These are phyloP conservation scores for Schizosaccharomyces osmophilus DNA, from an alignment of 805 yeast species.

Conservation along the genomic window DNA sequence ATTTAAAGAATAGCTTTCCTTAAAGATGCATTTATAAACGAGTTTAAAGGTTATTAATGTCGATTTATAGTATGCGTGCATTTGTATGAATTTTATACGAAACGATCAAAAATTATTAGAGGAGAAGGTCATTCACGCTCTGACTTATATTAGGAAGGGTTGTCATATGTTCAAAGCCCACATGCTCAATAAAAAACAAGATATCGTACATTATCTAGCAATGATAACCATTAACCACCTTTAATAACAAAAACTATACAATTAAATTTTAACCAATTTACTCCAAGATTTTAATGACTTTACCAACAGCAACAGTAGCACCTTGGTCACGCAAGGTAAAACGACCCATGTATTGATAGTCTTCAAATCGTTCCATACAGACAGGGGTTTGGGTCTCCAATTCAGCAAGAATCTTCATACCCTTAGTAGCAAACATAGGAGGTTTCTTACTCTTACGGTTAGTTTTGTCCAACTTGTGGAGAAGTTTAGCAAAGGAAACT, in stretches of 20 bases:
- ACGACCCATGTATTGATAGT: constrained; percentile 90
- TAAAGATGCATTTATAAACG: too few relatives aligned
- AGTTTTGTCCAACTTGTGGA: constrained; percentile 86
- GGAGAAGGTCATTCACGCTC: too few relatives aligned
- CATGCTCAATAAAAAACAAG: too few relatives aligned
- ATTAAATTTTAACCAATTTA: constrained; percentile 5
- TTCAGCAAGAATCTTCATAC: constrained; percentile 81
- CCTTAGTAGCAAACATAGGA: constrained; percentile 89
- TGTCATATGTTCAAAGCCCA: too few relatives aligned
- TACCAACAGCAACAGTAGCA: constrained; percentile 92
- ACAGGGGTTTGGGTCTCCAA: constrained; percentile 60
- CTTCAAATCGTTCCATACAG: constrained; percentile 78
- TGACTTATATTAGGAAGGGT: too few relatives aligned
- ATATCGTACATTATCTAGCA: too few relatives aligned
- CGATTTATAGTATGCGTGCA: too few relatives aligned
- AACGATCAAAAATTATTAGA: too few relatives aligned
- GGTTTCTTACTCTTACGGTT: constrained; percentile 90
- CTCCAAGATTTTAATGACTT: constrained; percentile 59
- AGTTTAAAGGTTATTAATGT: too few relatives aligned
- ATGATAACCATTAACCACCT: not conserved
- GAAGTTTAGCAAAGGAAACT: constrained; percentile 52
- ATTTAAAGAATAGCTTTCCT: too few relatives aligned
- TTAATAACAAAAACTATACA: not conserved
- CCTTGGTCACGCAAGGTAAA: constrained; percentile 98
- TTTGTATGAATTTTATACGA: too few relatives aligned